These are phyloP conservation scores for Cladosporium phlei DNA, from an alignment of 2,329 filamentous ascomycete genomes.

Conservation along the genomic window DNA sequence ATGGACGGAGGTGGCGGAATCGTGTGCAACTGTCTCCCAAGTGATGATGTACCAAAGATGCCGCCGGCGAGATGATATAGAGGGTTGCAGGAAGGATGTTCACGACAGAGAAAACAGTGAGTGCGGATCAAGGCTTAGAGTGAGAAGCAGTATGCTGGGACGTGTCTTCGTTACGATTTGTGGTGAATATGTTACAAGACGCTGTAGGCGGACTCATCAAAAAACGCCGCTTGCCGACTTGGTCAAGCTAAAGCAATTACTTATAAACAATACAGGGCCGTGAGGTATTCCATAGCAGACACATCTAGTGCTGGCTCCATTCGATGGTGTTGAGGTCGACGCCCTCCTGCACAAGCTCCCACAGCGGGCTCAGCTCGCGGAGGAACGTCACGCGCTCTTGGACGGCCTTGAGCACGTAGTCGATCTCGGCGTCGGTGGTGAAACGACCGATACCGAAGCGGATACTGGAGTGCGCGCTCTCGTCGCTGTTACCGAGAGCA, in stretches of 20 bases:
- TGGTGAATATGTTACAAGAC: conserved; percentile 11
- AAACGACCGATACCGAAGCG: conserved; percentile 96
- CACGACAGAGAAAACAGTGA: not conserved
- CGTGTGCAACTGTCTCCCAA: too few relatives aligned
- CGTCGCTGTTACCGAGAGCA: conserved; percentile 90
- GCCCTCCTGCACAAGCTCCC: conserved; percentile 97
- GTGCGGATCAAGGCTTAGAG: not conserved
- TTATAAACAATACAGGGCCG: conserved; percentile 14
- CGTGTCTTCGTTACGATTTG: not conserved
- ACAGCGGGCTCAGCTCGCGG: conserved; percentile 88
- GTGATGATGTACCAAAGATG: too few relatives aligned
- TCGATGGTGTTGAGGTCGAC: conserved; percentile 93
- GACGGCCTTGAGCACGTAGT: conserved; percentile 95
- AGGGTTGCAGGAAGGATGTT: not conserved
- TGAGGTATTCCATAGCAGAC: conserved; percentile 4
- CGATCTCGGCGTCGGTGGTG: conserved; percentile 90
- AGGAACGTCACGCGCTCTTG: conserved; percentile 86
- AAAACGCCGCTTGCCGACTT: conserved; percentile 14
- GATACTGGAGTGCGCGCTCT: conserved; percentile 96
- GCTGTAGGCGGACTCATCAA: conserved; percentile 4
- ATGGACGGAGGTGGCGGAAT: too few relatives aligned
- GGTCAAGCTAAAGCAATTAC: conserved; percentile 11
- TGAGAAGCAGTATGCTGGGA: not conserved
- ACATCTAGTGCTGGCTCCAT: conserved; percentile 85
- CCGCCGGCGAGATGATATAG: too few relatives aligned